Evolutionary conservation across 2,329 filamentous ascomycete genomes (phyloP).

Genomic region (Capronia coronata): DNA sequence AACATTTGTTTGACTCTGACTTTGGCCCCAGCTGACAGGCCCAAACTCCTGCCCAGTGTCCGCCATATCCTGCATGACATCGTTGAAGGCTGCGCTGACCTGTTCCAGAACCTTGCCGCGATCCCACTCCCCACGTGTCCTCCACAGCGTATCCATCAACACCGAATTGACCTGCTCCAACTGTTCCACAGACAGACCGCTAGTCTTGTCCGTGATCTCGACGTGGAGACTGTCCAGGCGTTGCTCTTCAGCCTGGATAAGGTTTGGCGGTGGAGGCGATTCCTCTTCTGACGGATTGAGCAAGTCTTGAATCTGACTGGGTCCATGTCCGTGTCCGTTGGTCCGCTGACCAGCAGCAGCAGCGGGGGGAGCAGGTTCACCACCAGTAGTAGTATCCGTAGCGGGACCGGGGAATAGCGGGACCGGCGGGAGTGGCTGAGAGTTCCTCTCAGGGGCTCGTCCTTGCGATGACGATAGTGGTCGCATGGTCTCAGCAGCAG

Average conservation of each 20-base stretch:
- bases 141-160: slow-evolving; percentile 88
- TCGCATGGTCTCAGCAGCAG: neutral
- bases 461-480: slow-evolving; percentile 13
- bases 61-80: slow-evolving; percentile 29
- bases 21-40: slow-evolving; percentile 20
- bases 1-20: neutral
- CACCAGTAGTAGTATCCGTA: neutral
- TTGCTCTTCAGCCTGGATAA: slow-evolving; percentile 20
- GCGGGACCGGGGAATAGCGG: neutral
- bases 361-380: neutral
- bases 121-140: slow-evolving; percentile 72
- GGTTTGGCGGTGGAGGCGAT: slow-evolving; percentile 14
- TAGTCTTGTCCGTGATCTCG: slow-evolving; percentile 60
- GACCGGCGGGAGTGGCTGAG: slow-evolving; percentile 3
- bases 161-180: slow-evolving; percentile 87
- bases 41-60: slow-evolving; percentile 26
- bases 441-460: slow-evolving; percentile 7
- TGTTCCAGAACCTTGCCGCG: slow-evolving; percentile 62
- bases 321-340: slow-evolving; percentile 1
- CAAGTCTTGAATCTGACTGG: slow-evolving; percentile 15
- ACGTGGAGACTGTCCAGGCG: slow-evolving; percentile 28
- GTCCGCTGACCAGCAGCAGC: neutral
- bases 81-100: slow-evolving; percentile 49
- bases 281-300: slow-evolving; percentile 22
- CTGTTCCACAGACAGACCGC: slow-evolving; percentile 82